phyloP scores from a whole-genome alignment of 495 filamentous ascomycete species.

The Bryoglossum gracile region DNA sequence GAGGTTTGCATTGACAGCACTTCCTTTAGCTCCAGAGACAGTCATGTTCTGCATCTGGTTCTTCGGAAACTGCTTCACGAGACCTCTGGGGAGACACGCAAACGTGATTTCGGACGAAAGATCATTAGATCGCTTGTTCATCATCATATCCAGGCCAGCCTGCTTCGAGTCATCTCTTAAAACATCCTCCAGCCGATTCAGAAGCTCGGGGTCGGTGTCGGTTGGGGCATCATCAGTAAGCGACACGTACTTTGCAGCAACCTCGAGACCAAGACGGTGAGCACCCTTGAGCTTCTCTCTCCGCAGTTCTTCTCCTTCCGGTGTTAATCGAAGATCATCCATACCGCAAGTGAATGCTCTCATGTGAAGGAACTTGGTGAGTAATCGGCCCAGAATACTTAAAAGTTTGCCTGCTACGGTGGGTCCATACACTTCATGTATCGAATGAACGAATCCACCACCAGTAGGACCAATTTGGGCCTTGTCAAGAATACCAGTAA shows the following conservation, averaged over 20 bases:
- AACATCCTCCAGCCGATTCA: slow-evolving; percentile 77
- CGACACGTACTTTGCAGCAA: slow-evolving; percentile 88
- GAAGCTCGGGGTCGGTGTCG: slow-evolving; percentile 60
- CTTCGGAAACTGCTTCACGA: slow-evolving; percentile 86
- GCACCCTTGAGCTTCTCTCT: slow-evolving; percentile 63
- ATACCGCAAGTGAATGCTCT: slow-evolving; percentile 94
- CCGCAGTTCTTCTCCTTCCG: slow-evolving; percentile 66
- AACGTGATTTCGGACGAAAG: slow-evolving; percentile 75
- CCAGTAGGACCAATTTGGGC: slow-evolving; percentile 82
- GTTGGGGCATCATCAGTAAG: slow-evolving; percentile 53
- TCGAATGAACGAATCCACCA: slow-evolving; percentile 82
- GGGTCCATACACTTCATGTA: slow-evolving; percentile 92
- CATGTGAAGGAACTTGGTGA: slow-evolving; percentile 89
- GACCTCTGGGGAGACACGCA: slow-evolving; percentile 69
- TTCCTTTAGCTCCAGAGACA: slow-evolving; percentile 91
- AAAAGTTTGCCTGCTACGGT: slow-evolving; percentile 76
- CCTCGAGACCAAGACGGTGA: slow-evolving; percentile 67
- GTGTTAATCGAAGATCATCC: slow-evolving; percentile 85
- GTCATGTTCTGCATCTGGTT: slow-evolving; percentile 99
- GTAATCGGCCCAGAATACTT: slow-evolving; percentile 78
- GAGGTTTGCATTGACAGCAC: slow-evolving; percentile 85
- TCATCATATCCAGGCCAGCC: slow-evolving; percentile 74
- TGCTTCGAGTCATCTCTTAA: slow-evolving; percentile 87
- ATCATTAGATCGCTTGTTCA: slow-evolving; percentile 59
- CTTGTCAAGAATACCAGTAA: slow-evolving; percentile 92